A percentile compares a stretch with the other conserved stretches of the same genome.
phyloP scores from a whole-genome alignment of 192 early-diverging fungal species.

The Allomyces javanicus region DNA sequence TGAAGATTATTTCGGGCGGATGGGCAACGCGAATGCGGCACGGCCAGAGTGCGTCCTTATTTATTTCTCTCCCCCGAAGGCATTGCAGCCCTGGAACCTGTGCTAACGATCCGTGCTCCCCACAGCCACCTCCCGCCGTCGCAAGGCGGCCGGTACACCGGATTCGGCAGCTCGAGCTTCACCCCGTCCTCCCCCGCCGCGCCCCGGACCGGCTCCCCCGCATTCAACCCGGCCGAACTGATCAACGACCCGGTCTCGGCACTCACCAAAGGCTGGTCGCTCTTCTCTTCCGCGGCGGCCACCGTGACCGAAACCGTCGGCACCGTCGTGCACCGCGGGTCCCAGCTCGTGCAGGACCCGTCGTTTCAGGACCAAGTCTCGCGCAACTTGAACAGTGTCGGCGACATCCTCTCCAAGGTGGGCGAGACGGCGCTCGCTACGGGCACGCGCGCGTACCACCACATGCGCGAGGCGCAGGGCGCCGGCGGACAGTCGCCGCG shows the following conservation, averaged over 20 bases:
- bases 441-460: not conserved
- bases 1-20: constrained; percentile 55
- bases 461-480: not conserved
- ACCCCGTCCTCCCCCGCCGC: constrained; percentile 10
- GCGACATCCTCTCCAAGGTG: not conserved
- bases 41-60: constrained; percentile 25
- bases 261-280: constrained; percentile 43
- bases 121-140: constrained; percentile 32
- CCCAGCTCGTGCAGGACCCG: not conserved
- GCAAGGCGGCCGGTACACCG: constrained; percentile 56
- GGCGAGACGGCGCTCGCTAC: not conserved
- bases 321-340: not conserved
- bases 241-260: constrained; percentile 48
- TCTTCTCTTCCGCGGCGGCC: constrained; percentile 16
- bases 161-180: constrained; percentile 38
- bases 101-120: too few species aligned
- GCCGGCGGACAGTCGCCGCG: not conserved
- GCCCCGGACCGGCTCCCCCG: constrained; percentile 4
- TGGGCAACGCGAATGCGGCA: constrained; percentile 33
- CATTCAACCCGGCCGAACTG: constrained; percentile 31
- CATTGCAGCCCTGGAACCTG: too few species aligned
- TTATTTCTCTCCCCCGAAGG: not conserved
- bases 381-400: not conserved
- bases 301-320: not conserved
- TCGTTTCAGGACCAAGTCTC: not conserved